These are phyloP conservation scores for Haberlea rhodopensis DNA, from an alignment of 257 asterid genomes.

Conservation along the genomic window DNA sequence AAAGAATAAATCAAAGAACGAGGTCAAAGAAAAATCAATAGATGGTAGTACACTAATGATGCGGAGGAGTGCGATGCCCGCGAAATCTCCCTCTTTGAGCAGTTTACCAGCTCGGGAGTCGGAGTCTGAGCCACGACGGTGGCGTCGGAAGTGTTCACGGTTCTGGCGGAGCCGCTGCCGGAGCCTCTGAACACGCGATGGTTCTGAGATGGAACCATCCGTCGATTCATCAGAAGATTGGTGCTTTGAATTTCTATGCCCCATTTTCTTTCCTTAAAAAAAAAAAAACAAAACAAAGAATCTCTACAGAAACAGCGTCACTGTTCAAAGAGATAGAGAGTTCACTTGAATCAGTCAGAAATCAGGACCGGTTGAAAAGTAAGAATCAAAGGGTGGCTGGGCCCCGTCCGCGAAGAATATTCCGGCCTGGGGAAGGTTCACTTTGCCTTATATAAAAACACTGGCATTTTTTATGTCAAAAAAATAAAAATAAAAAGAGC, in stretches of 20 bases:
- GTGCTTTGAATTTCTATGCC: conserved; percentile 57
- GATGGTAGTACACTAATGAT: conserved; percentile 48
- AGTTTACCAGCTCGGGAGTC: conserved; percentile 34
- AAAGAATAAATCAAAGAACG: background rate
- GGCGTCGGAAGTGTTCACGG: conserved; percentile 50
- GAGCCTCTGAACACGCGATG: conserved; percentile 50
- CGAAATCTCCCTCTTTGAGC: conserved; percentile 67
- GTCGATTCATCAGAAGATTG: conserved; percentile 46
- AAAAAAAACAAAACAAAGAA: no score
- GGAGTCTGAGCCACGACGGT: conserved; percentile 33
- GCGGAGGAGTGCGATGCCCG: conserved; percentile 84
- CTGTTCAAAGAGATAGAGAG: background rate
- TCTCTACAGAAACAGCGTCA: background rate
- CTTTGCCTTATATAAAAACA: no score
- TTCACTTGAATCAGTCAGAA: background rate
- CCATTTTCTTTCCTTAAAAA: conserved; percentile 46
- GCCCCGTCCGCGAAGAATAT: no score
- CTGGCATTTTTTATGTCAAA: no score
- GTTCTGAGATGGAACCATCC: conserved; percentile 32
- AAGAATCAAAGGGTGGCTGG: background rate
- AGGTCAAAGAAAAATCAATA: background rate
- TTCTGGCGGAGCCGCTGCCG: conserved; percentile 56
- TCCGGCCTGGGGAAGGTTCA: no score
- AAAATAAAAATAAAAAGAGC: no score
- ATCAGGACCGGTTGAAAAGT: background rate